Evolutionary conservation across 164 flowering plant genomes (phyloP).

Genomic region (Aristolochia californica): DNA sequence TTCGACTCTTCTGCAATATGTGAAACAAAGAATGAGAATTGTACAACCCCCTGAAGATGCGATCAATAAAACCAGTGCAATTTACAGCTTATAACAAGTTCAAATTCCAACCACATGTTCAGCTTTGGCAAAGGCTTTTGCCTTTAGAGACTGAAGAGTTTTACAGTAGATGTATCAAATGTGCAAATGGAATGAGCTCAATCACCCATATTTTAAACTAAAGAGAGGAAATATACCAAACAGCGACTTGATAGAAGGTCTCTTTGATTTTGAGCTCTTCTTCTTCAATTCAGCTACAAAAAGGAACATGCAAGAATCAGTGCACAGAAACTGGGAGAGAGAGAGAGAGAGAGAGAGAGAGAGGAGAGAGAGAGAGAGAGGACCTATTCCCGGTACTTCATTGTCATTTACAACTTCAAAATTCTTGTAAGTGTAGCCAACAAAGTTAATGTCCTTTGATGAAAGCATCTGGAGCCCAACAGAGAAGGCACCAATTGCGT

Average conservation of each 20-base stretch:
- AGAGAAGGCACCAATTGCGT: too few relatives aligned
- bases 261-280: slow-evolving; percentile 60
- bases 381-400: slow-evolving; percentile 50
- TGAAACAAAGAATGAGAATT: too few relatives aligned
- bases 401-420: slow-evolving; percentile 50
- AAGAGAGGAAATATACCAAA: slow-evolving; percentile 41
- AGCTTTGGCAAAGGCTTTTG: too few relatives aligned
- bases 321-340: background rate
- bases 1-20: slow-evolving; percentile 50
- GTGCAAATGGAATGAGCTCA: too few relatives aligned
- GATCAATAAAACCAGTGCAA: too few relatives aligned
- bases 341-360: background rate
- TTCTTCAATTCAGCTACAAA: slow-evolving; percentile 75
- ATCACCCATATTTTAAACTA: too few relatives aligned
- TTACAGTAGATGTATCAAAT: too few relatives aligned
- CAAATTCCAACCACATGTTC: too few relatives aligned
- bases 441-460: slow-evolving; percentile 52
- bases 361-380: slow-evolving; percentile 4
- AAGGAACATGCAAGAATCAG: background rate
- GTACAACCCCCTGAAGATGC: too few relatives aligned
- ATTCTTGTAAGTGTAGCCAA: slow-evolving; percentile 56
- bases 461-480: slow-evolving; percentile 42
- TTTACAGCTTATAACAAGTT: too few relatives aligned
- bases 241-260: slow-evolving; percentile 79
- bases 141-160: too few relatives aligned